These are phyloP conservation scores for Backusella luteola DNA, from an alignment of 192 early-diverging fungal genomes.

Conservation along the genomic window DNA sequence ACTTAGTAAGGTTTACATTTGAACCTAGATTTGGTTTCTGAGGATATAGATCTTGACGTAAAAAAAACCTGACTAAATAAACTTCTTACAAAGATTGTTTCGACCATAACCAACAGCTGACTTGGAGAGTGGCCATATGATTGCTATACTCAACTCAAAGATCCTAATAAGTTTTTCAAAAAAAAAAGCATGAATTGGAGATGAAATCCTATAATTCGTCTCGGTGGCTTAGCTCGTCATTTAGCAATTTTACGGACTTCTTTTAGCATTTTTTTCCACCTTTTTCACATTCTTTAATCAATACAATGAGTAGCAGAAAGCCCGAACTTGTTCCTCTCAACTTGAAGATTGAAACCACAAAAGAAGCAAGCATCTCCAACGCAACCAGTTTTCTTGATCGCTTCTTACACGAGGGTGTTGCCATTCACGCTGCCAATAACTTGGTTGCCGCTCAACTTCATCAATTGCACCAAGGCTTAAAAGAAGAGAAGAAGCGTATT, in stretches of 20 bases:
- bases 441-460: conserved; percentile 38
- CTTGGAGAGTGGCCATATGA: too few relatives aligned
- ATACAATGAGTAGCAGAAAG: conserved; percentile 8
- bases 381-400: conserved; percentile 31
- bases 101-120: too few relatives aligned
- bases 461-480: conserved; percentile 28
- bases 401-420: conserved; percentile 38
- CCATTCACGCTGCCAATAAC: conserved; percentile 40
- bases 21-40: too few relatives aligned
- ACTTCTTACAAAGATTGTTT: too few relatives aligned
- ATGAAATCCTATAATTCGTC: not conserved
- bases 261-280: not conserved
- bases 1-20: too few relatives aligned
- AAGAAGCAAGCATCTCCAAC: conserved; percentile 13
- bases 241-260: not conserved
- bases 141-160: too few relatives aligned
- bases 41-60: too few relatives aligned
- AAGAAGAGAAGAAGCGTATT: conserved; percentile 32
- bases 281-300: not conserved
- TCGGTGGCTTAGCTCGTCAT: not conserved
- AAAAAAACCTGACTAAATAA: too few relatives aligned
- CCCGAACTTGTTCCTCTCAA: conserved; percentile 29
- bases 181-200: too few relatives aligned
- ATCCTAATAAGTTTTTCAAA: too few relatives aligned
- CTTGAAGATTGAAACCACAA: conserved; percentile 19